Evolutionary conservation across 208 protist genomes (phyloP), one percentile per base, ranked within the genome.

Genomic region (Tritrichomonas foetus): DNA sequence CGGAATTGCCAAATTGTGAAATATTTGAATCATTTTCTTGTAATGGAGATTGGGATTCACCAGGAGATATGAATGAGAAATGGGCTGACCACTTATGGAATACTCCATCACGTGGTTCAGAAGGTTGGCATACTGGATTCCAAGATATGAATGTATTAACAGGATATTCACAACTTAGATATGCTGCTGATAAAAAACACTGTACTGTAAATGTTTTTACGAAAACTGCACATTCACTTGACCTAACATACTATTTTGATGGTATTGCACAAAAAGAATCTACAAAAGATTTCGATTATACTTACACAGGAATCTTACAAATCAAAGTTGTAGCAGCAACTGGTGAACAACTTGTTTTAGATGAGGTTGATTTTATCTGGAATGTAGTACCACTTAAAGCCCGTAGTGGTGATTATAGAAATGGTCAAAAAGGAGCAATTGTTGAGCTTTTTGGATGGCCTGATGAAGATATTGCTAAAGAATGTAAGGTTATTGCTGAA

Each of bases 391-490:
- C 94, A 49, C 13, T 95, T 44, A 80, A 53, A 47, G 39, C 3
- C 39, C 27, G 55, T 27, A 53, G 20, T 33, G 95, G 96, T 36
- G 94, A 97, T 41, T 97, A 95, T 89, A 30, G 95, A 16, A 94
- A 95, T 33, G 96, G 96, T 30, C 95, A 97, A 66, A 97, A 97
- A 64, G 96, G 96, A 22, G 95, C 95, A 25, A 96, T 97, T 33
- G 95, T 97, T 41, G 96, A 97, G 44, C 0, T 96, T 0, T 96
- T 96, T 93, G 96, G 95, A 0, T 96, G 95, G 95, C 95, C 95
- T 57, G 64, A 69, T 69, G 64, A 69, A n/a, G 64, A 84, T 27
- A 84, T 84, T 84, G 74, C 33, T n/a, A 2, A 66, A 41, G 80
- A 92, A 39, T 92, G 80, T 33, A 92, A 64, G 25, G 5, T 39